These are phyloP conservation scores for Cladosporium sp. DNA, from an alignment of 2,329 filamentous ascomycete species.

Conservation along the genomic window DNA sequence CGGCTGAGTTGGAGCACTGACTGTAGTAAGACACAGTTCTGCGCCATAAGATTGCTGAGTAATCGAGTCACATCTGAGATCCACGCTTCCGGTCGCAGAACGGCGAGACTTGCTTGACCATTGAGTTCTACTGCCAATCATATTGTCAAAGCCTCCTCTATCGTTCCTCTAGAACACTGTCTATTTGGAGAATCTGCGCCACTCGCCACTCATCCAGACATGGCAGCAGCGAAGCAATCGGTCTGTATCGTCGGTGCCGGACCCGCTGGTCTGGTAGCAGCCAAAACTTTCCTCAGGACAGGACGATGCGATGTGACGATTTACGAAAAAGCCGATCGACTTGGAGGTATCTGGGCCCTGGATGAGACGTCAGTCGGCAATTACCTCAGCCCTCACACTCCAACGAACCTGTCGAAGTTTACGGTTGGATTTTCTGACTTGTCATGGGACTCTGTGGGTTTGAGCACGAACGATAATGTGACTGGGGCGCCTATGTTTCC, in stretches of 20 bases:
- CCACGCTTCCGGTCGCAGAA: not conserved
- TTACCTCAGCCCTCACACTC: slow-evolving; percentile 62
- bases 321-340: slow-evolving; percentile 64
- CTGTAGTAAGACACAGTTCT: not conserved
- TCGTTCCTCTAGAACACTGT: not conserved
- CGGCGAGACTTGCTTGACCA: not conserved
- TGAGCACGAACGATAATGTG: slow-evolving; percentile 22
- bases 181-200: not conserved
- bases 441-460: slow-evolving; percentile 62
- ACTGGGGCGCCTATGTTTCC: slow-evolving; percentile 62
- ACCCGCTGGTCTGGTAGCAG: slow-evolving; percentile 48
- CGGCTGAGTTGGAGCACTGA: not conserved
- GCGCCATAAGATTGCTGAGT: not conserved
- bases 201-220: not conserved
- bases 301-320: slow-evolving; percentile 67
- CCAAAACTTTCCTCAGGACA: slow-evolving; percentile 68
- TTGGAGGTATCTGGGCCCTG: slow-evolving; percentile 78
- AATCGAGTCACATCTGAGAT: slow-evolving; percentile 12
- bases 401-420: slow-evolving; percentile 74
- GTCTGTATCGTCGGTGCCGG: slow-evolving; percentile 49
- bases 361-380: slow-evolving; percentile 45
- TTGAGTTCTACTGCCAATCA: not conserved
- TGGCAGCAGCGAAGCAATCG: slow-evolving; percentile 12
- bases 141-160: not conserved
- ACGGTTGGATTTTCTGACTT: slow-evolving; percentile 67